Evolutionary conservation across 768 basidiomycete genomes (phyloP), one percentile per base, ranked within the genome.

Genomic region (Leccinum variicolor): DNA sequence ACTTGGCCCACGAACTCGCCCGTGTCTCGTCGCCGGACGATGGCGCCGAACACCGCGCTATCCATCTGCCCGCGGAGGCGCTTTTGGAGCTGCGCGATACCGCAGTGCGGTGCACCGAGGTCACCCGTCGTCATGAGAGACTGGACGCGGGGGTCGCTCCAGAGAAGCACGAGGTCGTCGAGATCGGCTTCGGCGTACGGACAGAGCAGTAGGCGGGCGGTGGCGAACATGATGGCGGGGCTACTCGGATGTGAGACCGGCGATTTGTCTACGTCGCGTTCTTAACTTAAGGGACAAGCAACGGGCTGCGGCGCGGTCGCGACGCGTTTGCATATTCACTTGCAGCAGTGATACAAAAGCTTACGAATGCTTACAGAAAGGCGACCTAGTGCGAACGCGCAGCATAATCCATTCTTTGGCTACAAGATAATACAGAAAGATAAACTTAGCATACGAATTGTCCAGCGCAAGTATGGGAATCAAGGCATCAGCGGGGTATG

Each of bases 1-100:
- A 72, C 62, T 14, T 71, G 64, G 21, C 76, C 75, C 31, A 76
- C 55, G 57, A 76, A 73, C 43, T 63, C 70, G 53, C 58, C 64
- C 19, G 66, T 68, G 43, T 64, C 66, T 41, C 68, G 69, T 23
- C 63, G 61, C 23, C 64, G 66, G 58, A 75, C 56, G 54, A 77
- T 59, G 14, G 57, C 58, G 43, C 63, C 61, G 53, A 77, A 66
- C 33, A 63, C 61, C 19, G 72, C 70, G 26, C 49, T 55, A 15
- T 67, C 58, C 63, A 70, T 68, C 17, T 62, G 64, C 14, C 50
- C 31, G 33, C 63, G 59, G 48, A 73, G 57, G 19, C n/a, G 33
- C 2, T 61, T 65, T 45, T 39, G 58, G 60, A 68, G 53, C 21
- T 63, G 64, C 4, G 62, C 54, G 14, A n/a, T 48, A 9, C 45